phyloP scores from a whole-genome alignment of 352 stramenopile species.

The Phytophthora capsici region DNA sequence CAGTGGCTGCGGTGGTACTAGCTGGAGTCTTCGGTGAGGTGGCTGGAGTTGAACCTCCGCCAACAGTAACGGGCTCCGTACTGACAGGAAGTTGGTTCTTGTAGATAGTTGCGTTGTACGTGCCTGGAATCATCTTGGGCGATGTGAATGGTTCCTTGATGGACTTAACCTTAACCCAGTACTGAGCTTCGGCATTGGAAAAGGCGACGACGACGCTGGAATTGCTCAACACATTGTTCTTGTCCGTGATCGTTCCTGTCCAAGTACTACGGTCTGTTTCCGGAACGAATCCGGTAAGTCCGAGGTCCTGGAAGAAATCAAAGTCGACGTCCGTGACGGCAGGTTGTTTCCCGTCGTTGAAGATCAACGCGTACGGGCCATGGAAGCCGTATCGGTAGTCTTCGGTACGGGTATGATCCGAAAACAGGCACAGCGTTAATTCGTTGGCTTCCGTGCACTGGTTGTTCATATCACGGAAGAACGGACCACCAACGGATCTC shows the following conservation, averaged over 20 bases:
- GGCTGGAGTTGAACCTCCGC: not conserved
- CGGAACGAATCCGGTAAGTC: conserved; percentile 50
- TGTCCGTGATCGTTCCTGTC: conserved; percentile 44
- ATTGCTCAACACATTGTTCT: conserved; percentile 29
- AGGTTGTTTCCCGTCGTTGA: conserved; percentile 45
- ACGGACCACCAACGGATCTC: conserved; percentile 53
- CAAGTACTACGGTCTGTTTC: conserved; percentile 36
- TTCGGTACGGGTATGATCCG: conserved; percentile 58
- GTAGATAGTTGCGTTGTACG: conserved; percentile 61
- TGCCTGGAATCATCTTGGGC: conserved; percentile 51
- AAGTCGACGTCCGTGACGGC: conserved; percentile 41
- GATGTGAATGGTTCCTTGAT: conserved; percentile 41
- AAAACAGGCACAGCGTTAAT: conserved; percentile 66
- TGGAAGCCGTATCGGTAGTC: conserved; percentile 69
- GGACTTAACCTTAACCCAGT: conserved; percentile 42
- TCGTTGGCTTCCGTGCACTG: conserved; percentile 58
- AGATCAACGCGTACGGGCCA: conserved; percentile 54
- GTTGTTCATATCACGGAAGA: conserved; percentile 74
- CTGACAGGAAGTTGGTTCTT: conserved; percentile 61
- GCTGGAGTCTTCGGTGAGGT: not conserved
- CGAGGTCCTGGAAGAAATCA: conserved; percentile 54
- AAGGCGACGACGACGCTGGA: conserved; percentile 46
- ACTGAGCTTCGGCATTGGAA: conserved; percentile 54
- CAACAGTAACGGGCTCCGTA: conserved; percentile 38
- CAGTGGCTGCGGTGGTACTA: conserved; percentile 1